Base-by-base conservation (phyloP, 225 moss, liverwort and hornwort species). In the Polytrichum formosum region DNA sequence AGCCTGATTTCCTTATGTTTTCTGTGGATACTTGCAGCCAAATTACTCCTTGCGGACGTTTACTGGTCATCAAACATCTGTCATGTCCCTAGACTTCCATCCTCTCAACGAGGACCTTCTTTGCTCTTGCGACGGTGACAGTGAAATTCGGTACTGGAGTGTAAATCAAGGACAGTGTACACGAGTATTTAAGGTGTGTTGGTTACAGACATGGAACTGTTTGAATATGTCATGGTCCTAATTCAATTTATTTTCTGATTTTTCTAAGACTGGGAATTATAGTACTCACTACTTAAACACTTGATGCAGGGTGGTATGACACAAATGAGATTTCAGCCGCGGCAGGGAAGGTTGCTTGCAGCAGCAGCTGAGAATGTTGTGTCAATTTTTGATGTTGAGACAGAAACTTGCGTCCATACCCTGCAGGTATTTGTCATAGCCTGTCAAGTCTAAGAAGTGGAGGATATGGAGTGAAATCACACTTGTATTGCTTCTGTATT, bases 281-380 rank as follows among this genome's bases (percentile, higher is more conserved):
- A 58, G 20, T 6, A 23, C 58, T 58, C 58, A 58, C 58, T 6
- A 9, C 58, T 23, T 6, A 6, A 1, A 20, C 58, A 58, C 58
- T 20, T 58, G 7, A 28, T 87, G 70, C 83, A 99, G 98, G 98
- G 98, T 67, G 98, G 98, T 76, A 87, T 94, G 85, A 90, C 92
- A 1, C 98, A 99, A 81, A 99, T 91, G 94, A 90, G 98, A 74
- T 99, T 99, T 68, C 98, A 99, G 82, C 98, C 98, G 67, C 91
- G 98, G 63, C 90, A 90, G 37, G 98, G 98, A 67, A 91, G 94
- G 83, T 70, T 94, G 75, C 81, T 99, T 73, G 98, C 98, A 56
- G 98, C 98, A 29, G 92, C 94, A 20, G 98, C 98, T 37, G 98
- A 99, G 77, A 99, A 91, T 26, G 83, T 92, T 17, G 98, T 99